Percentiles rank a stretch among this genome's conserved stretches.
Evolutionary conservation across 2,329 filamentous ascomycete genomes (phyloP).

Genomic region (Diaporthe sp.): DNA sequence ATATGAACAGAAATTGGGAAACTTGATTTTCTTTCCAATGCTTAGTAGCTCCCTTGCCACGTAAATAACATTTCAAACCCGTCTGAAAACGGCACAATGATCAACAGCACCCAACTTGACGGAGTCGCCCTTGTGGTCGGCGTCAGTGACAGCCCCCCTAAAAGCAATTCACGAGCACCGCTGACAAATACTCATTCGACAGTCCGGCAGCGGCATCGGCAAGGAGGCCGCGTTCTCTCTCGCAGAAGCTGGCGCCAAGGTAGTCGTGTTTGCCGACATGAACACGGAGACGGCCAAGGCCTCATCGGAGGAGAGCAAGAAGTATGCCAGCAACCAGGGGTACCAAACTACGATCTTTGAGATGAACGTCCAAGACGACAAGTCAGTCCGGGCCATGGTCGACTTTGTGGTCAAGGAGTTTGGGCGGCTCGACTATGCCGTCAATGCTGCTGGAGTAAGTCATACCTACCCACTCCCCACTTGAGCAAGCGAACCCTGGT

Average conservation of each 20-base stretch:
- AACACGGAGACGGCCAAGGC: conserved; percentile 42
- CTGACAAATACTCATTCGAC: neutral
- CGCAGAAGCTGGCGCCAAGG: conserved; percentile 45
- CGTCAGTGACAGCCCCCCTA: conserved; percentile 23
- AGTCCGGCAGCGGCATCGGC: conserved; percentile 44
- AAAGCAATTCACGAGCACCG: neutral
- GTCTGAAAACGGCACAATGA: conserved; percentile 29
- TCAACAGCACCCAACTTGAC: conserved; percentile 43
- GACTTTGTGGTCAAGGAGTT: conserved; percentile 43
- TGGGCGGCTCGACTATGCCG: conserved; percentile 44
- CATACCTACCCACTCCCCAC: neutral
- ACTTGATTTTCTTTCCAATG: too few relatives aligned
- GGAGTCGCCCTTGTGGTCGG: conserved; percentile 43
- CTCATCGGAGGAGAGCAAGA: conserved; percentile 43
- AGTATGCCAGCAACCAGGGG: conserved; percentile 42
- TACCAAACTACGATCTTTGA: conserved; percentile 32
- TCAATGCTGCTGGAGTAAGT: conserved; percentile 45
- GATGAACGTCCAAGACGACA: conserved; percentile 43
- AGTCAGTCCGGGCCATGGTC: conserved; percentile 43
- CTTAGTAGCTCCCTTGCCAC: too few relatives aligned
- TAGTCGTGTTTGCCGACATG: conserved; percentile 44
- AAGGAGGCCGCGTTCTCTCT: conserved; percentile 44
- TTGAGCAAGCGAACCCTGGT: neutral
- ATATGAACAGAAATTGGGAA: too few relatives aligned
- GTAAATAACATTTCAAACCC: too few relatives aligned